Conservation (phyloP, 2,329 filamentous ascomycete species). For the Zalaria sp. region DNA sequence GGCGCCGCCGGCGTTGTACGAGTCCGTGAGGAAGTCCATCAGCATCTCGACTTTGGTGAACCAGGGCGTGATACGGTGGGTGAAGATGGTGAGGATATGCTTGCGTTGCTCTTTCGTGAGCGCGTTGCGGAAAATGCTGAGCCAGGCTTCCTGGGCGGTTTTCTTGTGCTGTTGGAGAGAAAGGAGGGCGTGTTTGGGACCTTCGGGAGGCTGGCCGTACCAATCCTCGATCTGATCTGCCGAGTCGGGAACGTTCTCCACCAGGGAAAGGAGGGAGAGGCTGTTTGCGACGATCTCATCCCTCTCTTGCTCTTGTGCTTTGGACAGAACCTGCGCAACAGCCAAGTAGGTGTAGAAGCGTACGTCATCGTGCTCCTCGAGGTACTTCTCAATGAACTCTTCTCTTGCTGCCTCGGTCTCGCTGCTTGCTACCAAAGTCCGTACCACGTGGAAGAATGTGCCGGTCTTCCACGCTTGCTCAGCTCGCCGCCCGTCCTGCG, state of each 20-base stretch:
- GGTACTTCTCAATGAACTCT: conserved; percentile 65
- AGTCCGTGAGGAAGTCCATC: conserved; percentile 94
- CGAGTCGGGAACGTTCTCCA: conserved; percentile 57
- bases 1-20: conserved; percentile 74
- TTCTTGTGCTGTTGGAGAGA: conserved; percentile 61
- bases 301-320: not conserved
- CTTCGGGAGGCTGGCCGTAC: conserved; percentile 49
- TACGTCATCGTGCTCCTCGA: conserved; percentile 71
- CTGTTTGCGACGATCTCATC: conserved; percentile 37
- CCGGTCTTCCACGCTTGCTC: conserved; percentile 56
- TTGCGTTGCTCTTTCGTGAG: conserved; percentile 66
- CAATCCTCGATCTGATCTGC: conserved; percentile 54
- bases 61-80: conserved; percentile 72
- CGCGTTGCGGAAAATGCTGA: conserved; percentile 55
- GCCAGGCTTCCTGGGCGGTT: conserved; percentile 75
- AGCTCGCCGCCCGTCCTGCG: conserved; percentile 30
- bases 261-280: conserved; percentile 48
- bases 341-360: conserved; percentile 68
- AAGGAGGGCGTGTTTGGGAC: conserved; percentile 51
- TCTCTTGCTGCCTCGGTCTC: conserved; percentile 46
- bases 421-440: conserved; percentile 43
- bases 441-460: conserved; percentile 48
- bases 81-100: conserved; percentile 58
- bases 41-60: conserved; percentile 78
- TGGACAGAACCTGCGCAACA: conserved; percentile 40